A percentile compares a stretch with the other conserved stretches of the same genome.
Conservation (phyloP, 352 stramenopile genomes). For the Globisporangium splendens region DNA sequence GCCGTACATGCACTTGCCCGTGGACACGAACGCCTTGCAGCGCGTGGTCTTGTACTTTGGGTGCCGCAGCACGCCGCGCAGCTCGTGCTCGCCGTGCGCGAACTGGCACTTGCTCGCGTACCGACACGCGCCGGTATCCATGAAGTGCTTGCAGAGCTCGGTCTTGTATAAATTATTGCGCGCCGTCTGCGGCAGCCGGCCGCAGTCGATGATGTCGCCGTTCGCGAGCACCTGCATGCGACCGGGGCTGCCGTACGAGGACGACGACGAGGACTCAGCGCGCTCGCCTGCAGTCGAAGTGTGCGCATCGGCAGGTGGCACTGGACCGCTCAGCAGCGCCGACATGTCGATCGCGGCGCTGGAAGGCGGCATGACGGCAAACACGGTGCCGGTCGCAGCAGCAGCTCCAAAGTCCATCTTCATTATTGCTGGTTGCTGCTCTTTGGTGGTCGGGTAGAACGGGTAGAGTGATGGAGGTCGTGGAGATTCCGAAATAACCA, state of each 20-base stretch:
- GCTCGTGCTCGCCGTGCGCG: slow-evolving; percentile 80
- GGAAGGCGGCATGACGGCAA: background rate
- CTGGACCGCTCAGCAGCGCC: slow-evolving; percentile 15
- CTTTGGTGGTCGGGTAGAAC: background rate
- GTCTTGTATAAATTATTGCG: slow-evolving; percentile 92
- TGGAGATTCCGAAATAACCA: background rate
- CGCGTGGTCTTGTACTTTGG: slow-evolving; percentile 91
- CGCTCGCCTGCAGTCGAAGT: no score
- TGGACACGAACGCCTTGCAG: slow-evolving; percentile 85
- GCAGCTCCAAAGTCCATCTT: slow-evolving; percentile 13
- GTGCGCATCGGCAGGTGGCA: no score
- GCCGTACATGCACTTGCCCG: slow-evolving; percentile 86
- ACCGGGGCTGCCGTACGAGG: slow-evolving; percentile 41
- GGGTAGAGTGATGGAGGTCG: background rate
- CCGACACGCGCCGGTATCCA: slow-evolving; percentile 79
- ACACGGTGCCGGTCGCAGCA: background rate
- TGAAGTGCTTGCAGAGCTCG: slow-evolving; percentile 89
- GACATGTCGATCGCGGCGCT: slow-evolving; percentile 1
- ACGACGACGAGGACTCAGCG: slow-evolving; percentile 10
- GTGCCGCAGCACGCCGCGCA: slow-evolving; percentile 83
- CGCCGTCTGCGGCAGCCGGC: slow-evolving; percentile 63
- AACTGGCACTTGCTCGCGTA: slow-evolving; percentile 91
- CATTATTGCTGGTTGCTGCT: slow-evolving; percentile 2
- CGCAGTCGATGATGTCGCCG: slow-evolving; percentile 84
- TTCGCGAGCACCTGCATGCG: slow-evolving; percentile 83